Evolutionary conservation across 768 basidiomycete species (phyloP).

Genomic region (Mycena rebaudengoi): DNA sequence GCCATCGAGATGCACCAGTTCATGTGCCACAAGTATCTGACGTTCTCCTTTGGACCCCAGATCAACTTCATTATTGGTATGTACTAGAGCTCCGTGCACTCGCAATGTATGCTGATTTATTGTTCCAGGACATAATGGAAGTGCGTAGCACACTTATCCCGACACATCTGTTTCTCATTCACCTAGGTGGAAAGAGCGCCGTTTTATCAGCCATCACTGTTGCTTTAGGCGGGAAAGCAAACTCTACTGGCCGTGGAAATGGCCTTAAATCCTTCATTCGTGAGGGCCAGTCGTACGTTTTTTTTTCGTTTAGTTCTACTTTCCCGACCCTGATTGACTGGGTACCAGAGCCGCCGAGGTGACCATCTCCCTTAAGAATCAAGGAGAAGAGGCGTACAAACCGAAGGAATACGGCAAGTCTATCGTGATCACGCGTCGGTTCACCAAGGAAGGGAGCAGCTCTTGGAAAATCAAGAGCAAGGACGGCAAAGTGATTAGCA

Average conservation of each 20-base stretch:
- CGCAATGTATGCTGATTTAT: constrained; percentile 4
- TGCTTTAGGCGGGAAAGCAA: constrained; percentile 93
- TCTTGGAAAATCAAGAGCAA: constrained; percentile 85
- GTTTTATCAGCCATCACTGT: constrained; percentile 92
- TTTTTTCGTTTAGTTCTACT: too few relatives aligned
- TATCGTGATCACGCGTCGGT: constrained; percentile 84
- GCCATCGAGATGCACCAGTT: constrained; percentile 89
- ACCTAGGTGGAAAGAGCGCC: constrained; percentile 91
- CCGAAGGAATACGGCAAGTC: constrained; percentile 86
- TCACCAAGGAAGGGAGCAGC: constrained; percentile 78
- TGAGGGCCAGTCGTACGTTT: constrained; percentile 79
- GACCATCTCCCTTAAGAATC: constrained; percentile 85
- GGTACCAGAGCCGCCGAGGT: constrained; percentile 71
- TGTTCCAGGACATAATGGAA: constrained; percentile 30
- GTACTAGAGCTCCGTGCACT: constrained; percentile 23
- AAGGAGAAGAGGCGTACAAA: constrained; percentile 89
- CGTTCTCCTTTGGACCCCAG: constrained; percentile 88
- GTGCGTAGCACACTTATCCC: constrained; percentile 1
- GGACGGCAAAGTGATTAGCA: constrained; percentile 71
- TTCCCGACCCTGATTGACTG: not conserved
- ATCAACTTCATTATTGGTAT: constrained; percentile 97
- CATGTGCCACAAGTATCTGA: constrained; percentile 92
- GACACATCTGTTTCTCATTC: not conserved
- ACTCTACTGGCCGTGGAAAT: constrained; percentile 87
- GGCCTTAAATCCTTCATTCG: constrained; percentile 88